Percentiles rank a stretch among this genome's conserved stretches.
Conservation (phyloP, 1,284 basidiomycete species). For the Crucibulum cyathiforme region DNA sequence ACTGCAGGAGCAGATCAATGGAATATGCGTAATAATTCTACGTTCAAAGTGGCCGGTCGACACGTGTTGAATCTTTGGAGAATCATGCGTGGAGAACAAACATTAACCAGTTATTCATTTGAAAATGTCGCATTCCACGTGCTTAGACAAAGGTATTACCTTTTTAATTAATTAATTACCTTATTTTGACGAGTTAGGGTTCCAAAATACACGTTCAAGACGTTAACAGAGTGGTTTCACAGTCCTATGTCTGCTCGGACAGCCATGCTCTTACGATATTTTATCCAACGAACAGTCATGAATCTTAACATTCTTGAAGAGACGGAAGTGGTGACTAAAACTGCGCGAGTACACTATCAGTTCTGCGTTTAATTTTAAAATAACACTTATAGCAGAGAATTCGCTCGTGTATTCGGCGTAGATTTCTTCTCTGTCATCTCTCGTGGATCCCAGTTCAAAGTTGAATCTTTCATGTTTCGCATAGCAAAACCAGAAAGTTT, state of each 20-base stretch:
- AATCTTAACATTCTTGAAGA: slow-evolving; percentile 81
- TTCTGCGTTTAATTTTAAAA: neutral
- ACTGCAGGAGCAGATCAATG: slow-evolving; percentile 67
- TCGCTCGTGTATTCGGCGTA: slow-evolving; percentile 95
- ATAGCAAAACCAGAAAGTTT: slow-evolving; percentile 98
- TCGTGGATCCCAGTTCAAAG: slow-evolving; percentile 97
- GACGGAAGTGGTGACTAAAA: slow-evolving; percentile 85
- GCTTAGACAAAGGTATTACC: slow-evolving; percentile 67
- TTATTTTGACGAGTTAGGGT: slow-evolving; percentile 53
- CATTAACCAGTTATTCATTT: slow-evolving; percentile 83
- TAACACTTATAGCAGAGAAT: slow-evolving; percentile 70
- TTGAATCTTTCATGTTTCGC: slow-evolving; percentile 97
- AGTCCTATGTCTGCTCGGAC: slow-evolving; percentile 64
- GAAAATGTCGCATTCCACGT: slow-evolving; percentile 90
- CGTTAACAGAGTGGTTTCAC: slow-evolving; percentile 77
- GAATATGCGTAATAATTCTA: slow-evolving; percentile 78
- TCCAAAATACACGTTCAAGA: slow-evolving; percentile 75
- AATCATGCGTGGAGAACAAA: slow-evolving; percentile 87
- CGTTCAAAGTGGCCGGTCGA: slow-evolving; percentile 85
- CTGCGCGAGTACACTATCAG: slow-evolving; percentile 63
- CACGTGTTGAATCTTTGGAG: slow-evolving; percentile 95
- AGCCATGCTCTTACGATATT: slow-evolving; percentile 66
- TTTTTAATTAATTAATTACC: neutral
- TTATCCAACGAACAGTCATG: slow-evolving; percentile 66
- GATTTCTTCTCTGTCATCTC: slow-evolving; percentile 97